These are phyloP conservation scores for Puccinia novopanici DNA, from an alignment of 1,284 basidiomycete species.

Conservation along the genomic window DNA sequence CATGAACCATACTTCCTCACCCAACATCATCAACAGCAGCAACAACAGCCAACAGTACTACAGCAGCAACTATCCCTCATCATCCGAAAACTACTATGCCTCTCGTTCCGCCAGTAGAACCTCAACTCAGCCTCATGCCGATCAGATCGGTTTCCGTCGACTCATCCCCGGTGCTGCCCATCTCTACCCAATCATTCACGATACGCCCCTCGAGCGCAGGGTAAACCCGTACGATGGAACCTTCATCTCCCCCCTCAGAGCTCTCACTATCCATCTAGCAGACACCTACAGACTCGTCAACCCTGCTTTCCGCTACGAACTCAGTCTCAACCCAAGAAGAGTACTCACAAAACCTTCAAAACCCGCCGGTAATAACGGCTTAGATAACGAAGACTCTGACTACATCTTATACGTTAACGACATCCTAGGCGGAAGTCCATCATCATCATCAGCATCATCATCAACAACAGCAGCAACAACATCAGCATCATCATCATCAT, in stretches of 20 bases:
- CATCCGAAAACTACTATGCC: conserved; percentile 43
- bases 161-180: conserved; percentile 6
- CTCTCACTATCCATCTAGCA: conserved; percentile 79
- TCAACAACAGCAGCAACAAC: neutral
- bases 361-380: conserved; percentile 87
- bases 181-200: conserved; percentile 32
- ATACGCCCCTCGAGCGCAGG: conserved; percentile 27
- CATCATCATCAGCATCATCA: conserved; percentile 41
- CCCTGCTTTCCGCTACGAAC: conserved; percentile 86
- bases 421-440: conserved; percentile 70
- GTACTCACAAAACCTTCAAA: conserved; percentile 95
- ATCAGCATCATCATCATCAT: neutral
- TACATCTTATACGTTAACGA: conserved; percentile 98
- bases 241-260: conserved; percentile 69
- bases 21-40: neutral
- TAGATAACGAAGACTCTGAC: conserved; percentile 94
- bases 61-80: neutral
- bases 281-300: conserved; percentile 91
- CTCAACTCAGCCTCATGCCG: conserved; percentile 25
- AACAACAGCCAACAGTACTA: neutral
- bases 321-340: conserved; percentile 83
- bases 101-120: conserved; percentile 37
- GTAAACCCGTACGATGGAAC: conserved; percentile 36
- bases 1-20: conserved; percentile 1
- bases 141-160: conserved; percentile 35